These are phyloP conservation scores for Suhomyces wounanorum DNA, from an alignment of 1,139 yeast genomes.

Conservation along the genomic window DNA sequence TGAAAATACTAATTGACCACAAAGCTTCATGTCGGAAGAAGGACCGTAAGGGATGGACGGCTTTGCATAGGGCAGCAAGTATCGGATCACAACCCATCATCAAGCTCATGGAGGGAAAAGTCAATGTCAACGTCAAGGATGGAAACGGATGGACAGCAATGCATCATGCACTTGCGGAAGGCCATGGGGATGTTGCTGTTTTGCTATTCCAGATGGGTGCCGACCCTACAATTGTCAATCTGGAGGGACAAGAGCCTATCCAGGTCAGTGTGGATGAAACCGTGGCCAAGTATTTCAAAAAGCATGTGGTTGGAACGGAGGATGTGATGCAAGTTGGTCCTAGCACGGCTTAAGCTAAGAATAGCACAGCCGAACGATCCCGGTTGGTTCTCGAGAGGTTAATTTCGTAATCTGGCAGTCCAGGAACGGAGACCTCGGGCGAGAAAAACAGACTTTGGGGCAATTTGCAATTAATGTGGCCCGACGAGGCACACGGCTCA, in stretches of 20 bases:
- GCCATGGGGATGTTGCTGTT: conserved; percentile 77
- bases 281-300: conserved; percentile 46
- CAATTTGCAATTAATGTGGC: not conserved
- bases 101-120: conserved; percentile 50
- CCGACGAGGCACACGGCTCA: not conserved
- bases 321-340: not conserved
- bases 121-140: conserved; percentile 72
- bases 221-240: conserved; percentile 49
- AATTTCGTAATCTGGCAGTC: not conserved
- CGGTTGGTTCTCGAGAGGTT: not conserved
- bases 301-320: conserved; percentile 7
- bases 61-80: conserved; percentile 85
- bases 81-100: conserved; percentile 64
- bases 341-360: not conserved
- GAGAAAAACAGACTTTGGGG: not conserved
- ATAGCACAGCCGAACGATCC: not conserved
- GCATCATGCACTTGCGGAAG: conserved; percentile 92
- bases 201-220: conserved; percentile 68
- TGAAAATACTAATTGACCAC: conserved; percentile 50
- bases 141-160: conserved; percentile 79
- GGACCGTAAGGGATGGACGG: conserved; percentile 65
- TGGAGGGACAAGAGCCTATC: conserved; percentile 58
- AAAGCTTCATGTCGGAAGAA: conserved; percentile 65
- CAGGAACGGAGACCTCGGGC: not conserved
- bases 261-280: conserved; percentile 65